phyloP scores from a whole-genome alignment of 176 grass and related monocot genomes.

The Chloris gayana region DNA sequence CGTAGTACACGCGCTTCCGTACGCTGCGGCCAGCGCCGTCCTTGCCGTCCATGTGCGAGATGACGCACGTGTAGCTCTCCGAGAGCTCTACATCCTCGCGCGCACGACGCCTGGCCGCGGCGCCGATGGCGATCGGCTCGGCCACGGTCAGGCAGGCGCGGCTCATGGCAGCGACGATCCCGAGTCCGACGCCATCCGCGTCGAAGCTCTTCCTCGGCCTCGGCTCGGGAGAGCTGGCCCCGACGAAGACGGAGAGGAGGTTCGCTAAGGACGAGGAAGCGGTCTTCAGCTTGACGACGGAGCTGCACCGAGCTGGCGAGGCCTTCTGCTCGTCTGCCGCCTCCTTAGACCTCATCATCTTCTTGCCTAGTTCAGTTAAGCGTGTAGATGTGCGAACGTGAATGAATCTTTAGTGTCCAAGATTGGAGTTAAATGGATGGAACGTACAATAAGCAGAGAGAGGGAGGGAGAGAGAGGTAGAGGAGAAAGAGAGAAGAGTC shows the following conservation, averaged over 20 bases:
- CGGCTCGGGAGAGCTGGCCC: constrained; percentile 22
- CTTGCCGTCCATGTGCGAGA: constrained; percentile 46
- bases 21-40: constrained; percentile 29
- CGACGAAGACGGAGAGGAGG: constrained; percentile 47
- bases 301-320: background rate
- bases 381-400: background rate
- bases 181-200: constrained; percentile 42
- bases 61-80: constrained; percentile 76
- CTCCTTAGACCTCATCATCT: constrained; percentile 25
- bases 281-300: constrained; percentile 28
- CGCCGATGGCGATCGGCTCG: constrained; percentile 52
- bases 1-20: constrained; percentile 58
- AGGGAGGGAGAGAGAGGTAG: background rate
- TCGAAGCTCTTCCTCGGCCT: constrained; percentile 51
- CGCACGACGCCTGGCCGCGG: constrained; percentile 12
- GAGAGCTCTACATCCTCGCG: constrained; percentile 50
- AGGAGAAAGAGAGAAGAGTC: constrained; percentile 19
- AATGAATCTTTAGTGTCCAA: background rate
- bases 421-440: background rate
- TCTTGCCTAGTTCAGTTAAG: constrained; percentile 10
- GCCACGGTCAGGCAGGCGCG: constrained; percentile 16
- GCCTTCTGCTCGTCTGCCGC: constrained; percentile 37
- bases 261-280: constrained; percentile 44
- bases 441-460: background rate
- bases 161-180: constrained; percentile 63